Base-by-base conservation (phyloP, 257 asterid genomes). In the Fraxinus excelsior region DNA sequence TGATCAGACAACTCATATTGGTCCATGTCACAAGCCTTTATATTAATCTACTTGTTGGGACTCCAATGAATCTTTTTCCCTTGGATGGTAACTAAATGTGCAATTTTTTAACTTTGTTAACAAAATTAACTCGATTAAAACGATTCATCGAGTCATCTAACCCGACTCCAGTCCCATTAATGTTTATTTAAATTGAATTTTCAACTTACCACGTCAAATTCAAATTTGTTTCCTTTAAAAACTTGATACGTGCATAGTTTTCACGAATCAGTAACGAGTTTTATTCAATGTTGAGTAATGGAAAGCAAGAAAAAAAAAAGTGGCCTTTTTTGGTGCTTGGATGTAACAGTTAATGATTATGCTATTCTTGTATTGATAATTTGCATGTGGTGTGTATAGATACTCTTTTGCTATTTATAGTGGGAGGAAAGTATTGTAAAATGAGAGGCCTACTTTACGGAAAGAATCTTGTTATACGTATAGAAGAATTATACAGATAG, bases 1-100 rank as follows among this genome's bases (percentile, higher is more conserved):
- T 75, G 72, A 77, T 78, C 82, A 79, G 86, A 89, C 91, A 84
- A 82, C 93, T 88, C 89, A 85, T 83, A 74, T 87, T 84, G 88
- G 84, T 81, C 87, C 86, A 77, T 83, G 80, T 85, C 91, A 85
- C 87, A 85, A 79, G 76, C 85, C 81, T 68, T 67, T 80, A 69
- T 78, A 78, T 71, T 81, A 68, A 76, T 73, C 80, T 70, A 70
- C 42, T 82, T 82, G 84, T 78, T 80, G 83, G 71, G 74, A 77
- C 79, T 60, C 67, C 64, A 34, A 81, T 78, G 28, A 79, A 70
- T 70, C 37, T 46, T 56, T 2, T 34, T 34, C 3, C 35, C 72
- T 49, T 37, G 68, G 28, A 21, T 9, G 26, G 26, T n/a, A n/a
- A 23, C 9, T 58, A 4, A 58, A n/a, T 58, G 28, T n/a, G 19